Base-by-base conservation (phyloP, 2,329 filamentous ascomycete genomes). In the Colletotrichum eremochloae region DNA sequence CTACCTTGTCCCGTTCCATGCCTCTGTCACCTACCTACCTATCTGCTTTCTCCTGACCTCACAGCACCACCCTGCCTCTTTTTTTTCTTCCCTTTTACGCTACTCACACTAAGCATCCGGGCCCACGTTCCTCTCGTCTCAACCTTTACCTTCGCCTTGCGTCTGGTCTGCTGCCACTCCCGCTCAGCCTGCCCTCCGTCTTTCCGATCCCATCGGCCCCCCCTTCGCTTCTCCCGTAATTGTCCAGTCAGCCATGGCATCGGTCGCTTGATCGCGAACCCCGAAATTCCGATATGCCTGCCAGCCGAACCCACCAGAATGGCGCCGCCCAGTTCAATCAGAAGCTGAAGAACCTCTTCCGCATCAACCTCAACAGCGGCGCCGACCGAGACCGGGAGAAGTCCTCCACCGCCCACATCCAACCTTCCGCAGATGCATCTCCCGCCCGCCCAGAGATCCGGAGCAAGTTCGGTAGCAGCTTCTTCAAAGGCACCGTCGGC, bases 401-500 rank as follows among this genome's bases (percentile, higher is more conserved):
- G 68, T 66, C 73, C 18, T 61, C 68, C 75, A 90, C 90, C 81
- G 70, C 68, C 44, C 67, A 73, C 57, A 44, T 63, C 57, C 67
- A 71, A 29, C 46, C 55, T 83, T 88, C 73, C 90, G 93, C 77
- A 83, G 83, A 77, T 60, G 63, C 67, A 57, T 20, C 67, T 12
- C 62, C 71, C 38, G 46, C 67, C 18, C 71, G 67, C 24, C 74
- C 74, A 60, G 72, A 75, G 36, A 48, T 63, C 48, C 94, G 93
- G 81, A 88, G 87, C 75, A 87, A 90, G 67, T 93, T 95, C 81
- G 91, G 94, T 77, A 94, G 97, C 81, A 96, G 94, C 78, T 97
- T 97, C 85, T 93, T 97, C 78, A 94, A 92, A 74, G 93, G 92
- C 69, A 92, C 93, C 77, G 94, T 97, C 79, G 93, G 93, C 79